Evolutionary conservation across 805 yeast genomes (phyloP), one percentile per base, ranked within the genome.

Genomic region (Wickerhamiella slavikovae): DNA sequence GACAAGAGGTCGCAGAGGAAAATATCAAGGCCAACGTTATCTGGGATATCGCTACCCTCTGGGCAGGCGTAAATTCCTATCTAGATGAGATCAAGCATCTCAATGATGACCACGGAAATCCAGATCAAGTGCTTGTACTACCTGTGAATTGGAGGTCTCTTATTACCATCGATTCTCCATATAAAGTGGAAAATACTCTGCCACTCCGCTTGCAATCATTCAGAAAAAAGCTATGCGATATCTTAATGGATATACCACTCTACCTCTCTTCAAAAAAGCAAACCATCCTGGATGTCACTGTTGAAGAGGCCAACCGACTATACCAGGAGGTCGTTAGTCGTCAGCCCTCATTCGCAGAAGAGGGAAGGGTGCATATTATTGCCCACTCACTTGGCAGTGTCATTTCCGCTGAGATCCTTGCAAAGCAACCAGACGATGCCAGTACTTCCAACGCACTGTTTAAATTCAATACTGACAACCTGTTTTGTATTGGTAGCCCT

Each of bases 101-200:
- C n/a, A n/a, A n/a, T n/a, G n/a, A n/a, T n/a, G n/a, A n/a, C n/a
- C n/a, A n/a, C n/a, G n/a, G 33, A 29, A 29, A 37, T 32, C 31
- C 28, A 25, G 17, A 15, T 39, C 32, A 26, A 44, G 3, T 39
- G 41, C n/a, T 35, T 53, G 43, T 54, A 4, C 55, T 85, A 14
- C 96, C 98, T 0, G 71, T 85, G 22, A 67, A 85, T 18, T 85
- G 98, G 98, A 62, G 98, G 33, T 73, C 77, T 37, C 68, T 66
- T 30, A 35, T 57, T 45, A 58, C 40, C 59, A 37, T 32, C 7
- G 30, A 34, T 17, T 15, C 31, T 6, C 28, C 30, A 10, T 89
- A 91, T 0, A 59, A 74, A 0, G 52, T 85, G 22, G 51, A 66
- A 1, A 76, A 78, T 34, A 64, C 89, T 26, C 78, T 80, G 16